Evolutionary conservation across 2,329 filamentous ascomycete species (phyloP).

Genomic region (Ambrosiella xylebori): DNA sequence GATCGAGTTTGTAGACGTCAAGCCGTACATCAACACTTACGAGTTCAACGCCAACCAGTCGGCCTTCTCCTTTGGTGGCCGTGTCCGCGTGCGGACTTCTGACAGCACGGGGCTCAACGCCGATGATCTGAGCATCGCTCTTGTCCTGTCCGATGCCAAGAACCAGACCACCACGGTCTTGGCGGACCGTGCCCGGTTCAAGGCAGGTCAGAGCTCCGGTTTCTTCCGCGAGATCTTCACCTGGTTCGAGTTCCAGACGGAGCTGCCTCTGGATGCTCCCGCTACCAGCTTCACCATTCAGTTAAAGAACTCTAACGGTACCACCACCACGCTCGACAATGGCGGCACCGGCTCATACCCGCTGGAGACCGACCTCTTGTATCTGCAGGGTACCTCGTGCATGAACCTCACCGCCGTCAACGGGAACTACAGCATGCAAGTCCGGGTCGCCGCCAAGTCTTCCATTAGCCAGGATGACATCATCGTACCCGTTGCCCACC

Average conservation of each 20-base stretch:
- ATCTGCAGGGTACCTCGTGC: conserved; percentile 18
- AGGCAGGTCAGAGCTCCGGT: conserved; percentile 15
- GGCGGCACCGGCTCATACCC: conserved; percentile 19
- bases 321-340: conserved; percentile 14
- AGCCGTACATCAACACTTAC: conserved; percentile 19
- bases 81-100: conserved; percentile 16
- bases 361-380: conserved; percentile 18
- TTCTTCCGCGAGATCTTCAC: conserved; percentile 17
- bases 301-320: conserved; percentile 16
- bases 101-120: conserved; percentile 14
- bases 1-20: conserved; percentile 19
- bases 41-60: conserved; percentile 17
- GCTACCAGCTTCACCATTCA: conserved; percentile 20
- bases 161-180: conserved; percentile 10
- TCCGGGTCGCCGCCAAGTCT: conserved; percentile 5
- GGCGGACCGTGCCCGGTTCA: background rate
- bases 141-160: conserved; percentile 15
- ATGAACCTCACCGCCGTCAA: background rate
- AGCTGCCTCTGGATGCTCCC: conserved; percentile 16
- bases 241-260: conserved; percentile 19
- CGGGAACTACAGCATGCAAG: background rate
- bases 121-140: conserved; percentile 15
- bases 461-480: conserved; percentile 3
- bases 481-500: conserved; percentile 2
- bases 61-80: conserved; percentile 16